phyloP scores from a whole-genome alignment of 2,329 filamentous ascomycete genomes.

The Hypoxylon sp. region DNA sequence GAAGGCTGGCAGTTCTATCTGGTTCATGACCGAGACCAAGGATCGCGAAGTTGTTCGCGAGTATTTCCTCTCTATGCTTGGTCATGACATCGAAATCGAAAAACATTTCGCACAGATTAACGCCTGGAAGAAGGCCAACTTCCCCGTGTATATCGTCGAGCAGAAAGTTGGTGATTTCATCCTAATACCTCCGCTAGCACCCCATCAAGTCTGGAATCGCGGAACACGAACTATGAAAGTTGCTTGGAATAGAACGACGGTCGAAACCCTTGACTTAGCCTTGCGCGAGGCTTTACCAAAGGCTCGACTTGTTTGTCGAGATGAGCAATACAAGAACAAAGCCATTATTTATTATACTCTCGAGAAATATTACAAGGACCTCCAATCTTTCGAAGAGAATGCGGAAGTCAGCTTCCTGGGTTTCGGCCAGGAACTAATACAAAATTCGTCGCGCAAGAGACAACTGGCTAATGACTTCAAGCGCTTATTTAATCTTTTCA shows the following conservation, averaged over 20 bases:
- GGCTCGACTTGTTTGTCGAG: conserved; percentile 88
- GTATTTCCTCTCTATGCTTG: conserved; percentile 91
- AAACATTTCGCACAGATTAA: conserved; percentile 96
- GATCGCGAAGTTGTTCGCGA: conserved; percentile 90
- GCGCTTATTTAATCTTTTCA: conserved; percentile 79
- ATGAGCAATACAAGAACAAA: conserved; percentile 99
- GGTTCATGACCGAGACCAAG: conserved; percentile 98
- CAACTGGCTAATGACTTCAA: conserved; percentile 86
- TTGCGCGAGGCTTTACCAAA: conserved; percentile 87
- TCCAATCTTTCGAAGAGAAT: conserved; percentile 61
- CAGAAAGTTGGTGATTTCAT: conserved; percentile 93
- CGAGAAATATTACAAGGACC: conserved; percentile 75
- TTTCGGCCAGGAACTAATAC: conserved; percentile 54
- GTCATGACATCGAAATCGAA: conserved; percentile 96
- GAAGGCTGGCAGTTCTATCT: conserved; percentile 87
- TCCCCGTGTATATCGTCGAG: conserved; percentile 91
- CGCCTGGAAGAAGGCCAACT: conserved; percentile 93
- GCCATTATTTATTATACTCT: conserved; percentile 91
- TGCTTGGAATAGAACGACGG: conserved; percentile 95
- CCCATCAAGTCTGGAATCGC: conserved; percentile 98
- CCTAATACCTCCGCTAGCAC: conserved; percentile 90
- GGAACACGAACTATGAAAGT: conserved; percentile 97
- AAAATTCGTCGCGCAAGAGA: conserved; percentile 60
- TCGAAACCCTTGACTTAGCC: conserved; percentile 88
- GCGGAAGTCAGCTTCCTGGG: conserved; percentile 58